Evolutionary conservation across 176 grass and related monocot species (phyloP), one percentile per base, ranked within the genome.

Genomic region (Avena insularis): DNA sequence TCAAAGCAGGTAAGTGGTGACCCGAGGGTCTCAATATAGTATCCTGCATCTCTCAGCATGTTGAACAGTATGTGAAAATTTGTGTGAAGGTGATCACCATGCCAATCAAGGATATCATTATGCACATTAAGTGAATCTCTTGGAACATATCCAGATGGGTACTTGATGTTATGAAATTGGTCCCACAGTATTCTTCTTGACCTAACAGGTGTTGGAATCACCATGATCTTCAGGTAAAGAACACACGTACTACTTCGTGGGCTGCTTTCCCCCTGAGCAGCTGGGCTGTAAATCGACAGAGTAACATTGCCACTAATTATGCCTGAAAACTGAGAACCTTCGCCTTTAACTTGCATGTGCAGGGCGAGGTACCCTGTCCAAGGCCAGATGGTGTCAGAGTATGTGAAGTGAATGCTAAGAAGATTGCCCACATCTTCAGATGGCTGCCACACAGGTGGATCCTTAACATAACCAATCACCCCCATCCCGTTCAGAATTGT

Each of bases 91-190:
- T 98, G 97, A 60, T 98, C 97, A 66, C 97, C 97, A 88, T 98
- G 97, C 97, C 97, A 98, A 84, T 98, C 97, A 87, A 98, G 92
- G 83, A 98, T 94, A 86, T 98, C 97, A 75, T 96, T 98, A 79
- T 95, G 94, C 76, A 98, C 97, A 92, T 96, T 91, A 60, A 98
- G 92, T 2, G 97, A 96, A 88, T 98, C 97, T 89, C 97, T 92
- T 85, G 97, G 97, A 90, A 98, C 92, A 87, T 94, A 98, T 72
- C 97, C 97, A 47, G 94, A 95, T 20, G 97, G 97, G 66, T 98
- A 98, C 72, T 98, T 98, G 79, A 98, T 96, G 20, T 98, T 98
- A 85, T 98, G 97, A 91, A 92, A 98, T 82, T 98, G 97, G 51
- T 98, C 97, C 97, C 97, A 98, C 82, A 98, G 47, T 88, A 98